Base-by-base conservation (phyloP, 257 asterid genomes). In the Solanum microdontum region DNA sequence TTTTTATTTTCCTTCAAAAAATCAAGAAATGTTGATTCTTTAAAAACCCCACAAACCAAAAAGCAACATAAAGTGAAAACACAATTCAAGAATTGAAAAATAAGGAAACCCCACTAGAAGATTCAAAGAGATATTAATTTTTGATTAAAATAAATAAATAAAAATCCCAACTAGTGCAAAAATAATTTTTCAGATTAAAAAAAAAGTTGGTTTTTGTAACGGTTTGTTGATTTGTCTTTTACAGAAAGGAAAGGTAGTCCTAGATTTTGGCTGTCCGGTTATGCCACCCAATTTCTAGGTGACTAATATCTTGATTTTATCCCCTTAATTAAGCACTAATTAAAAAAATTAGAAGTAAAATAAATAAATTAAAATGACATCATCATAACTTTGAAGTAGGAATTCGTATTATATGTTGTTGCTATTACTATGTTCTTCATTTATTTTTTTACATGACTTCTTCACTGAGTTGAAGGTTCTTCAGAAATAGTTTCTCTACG, bases 191-290 rank as follows among this genome's bases (percentile, higher is more conserved):
- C 77, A 84, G 87, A 84, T 34, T 12, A 45, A 23, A 58, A 19
- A 37, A 24, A 17, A 43, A 8, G 12, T 19, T 84, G 40, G 40
- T 64, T 84, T 13, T 43, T 30, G 82, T 69, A 95, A 95, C 95
- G 90, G 97, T 92, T 90, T 90, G 84, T 90, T 91, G 89, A 64
- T 88, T 89, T 91, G 91, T 85, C 92, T 88, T 90, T 87, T 58
- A 76, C 86, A 86, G 73, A 72, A 87, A 88, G 85, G 60, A 88
- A 89, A 43, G 79, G 89, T 83, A 64, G 11, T 23, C 68, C 87
- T 85, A 64, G 87, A 40, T 62, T 68, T 68, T 10, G 87, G 79
- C 64, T 68, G 87, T 85, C 66, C 32, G 36, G 68, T 17, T 68
- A 85, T 74, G 40, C 45, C 64, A 72, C 58, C 87, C 87, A 60